Evolutionary conservation across 352 stramenopile species (phyloP), one percentile per base, ranked within the genome.

Genomic region (Paralagenidium karlingii): DNA sequence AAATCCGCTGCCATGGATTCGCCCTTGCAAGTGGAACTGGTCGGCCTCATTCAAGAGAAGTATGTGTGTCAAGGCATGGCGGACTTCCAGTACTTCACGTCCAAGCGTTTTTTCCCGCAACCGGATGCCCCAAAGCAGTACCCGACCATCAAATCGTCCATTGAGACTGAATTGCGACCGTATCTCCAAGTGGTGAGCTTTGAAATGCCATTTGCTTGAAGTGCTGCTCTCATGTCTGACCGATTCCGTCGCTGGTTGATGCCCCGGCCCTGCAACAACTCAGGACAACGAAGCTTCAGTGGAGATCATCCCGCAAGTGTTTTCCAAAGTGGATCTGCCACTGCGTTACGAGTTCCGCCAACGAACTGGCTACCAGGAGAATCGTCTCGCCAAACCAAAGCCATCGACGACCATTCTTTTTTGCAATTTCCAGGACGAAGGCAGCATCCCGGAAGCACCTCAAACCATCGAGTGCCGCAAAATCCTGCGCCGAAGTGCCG

Each of bases 11-110:
- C n/a, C n/a, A 33, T 12, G 25, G 55, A 43, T 37, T 38, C 3
- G 40, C 18, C 31, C 2, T 32, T 63, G 12, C 45, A 51, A 11
- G 63, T 66, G 7, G 44, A 80, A 19, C 55, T 87, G n/a, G 63
- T 81, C 12, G 74, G 69, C 0, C 43, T 87, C 32, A 58, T 82
- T 24, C 53, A 54, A 6, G 76, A 86, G 34, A 89, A 86, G 48
- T 89, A 84, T 44, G 70, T 87, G 32, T 87, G 76, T 42, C 70
- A 89, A 53, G 76, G 76, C 41, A 85, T 89, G 73, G 76, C 74
- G 21, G 76, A 89, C 49, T 89, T 85, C 52, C 76, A 89, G 54
- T 89, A 82, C 55, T 71, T 89, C 24, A 83, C 76, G 1, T 55
- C 73, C 16, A 42, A 58, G 12, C 51, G 58, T 16, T 89, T 85